Conservation (phyloP, 75 land plant species). For the Ceratopteris richardii region DNA sequence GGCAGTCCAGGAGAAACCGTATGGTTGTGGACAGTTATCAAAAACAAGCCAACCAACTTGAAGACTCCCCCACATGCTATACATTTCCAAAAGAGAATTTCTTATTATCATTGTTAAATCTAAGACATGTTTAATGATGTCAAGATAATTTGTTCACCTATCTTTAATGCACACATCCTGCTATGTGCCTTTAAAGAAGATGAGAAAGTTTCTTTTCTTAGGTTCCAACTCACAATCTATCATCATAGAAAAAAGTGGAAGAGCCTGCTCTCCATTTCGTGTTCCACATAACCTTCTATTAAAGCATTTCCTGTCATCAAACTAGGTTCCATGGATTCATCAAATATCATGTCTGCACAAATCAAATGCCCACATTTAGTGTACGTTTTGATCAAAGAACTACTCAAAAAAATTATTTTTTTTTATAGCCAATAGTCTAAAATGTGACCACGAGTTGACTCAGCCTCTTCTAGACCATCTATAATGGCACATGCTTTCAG, state of each 20-base stretch:
- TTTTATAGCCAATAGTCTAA: no score
- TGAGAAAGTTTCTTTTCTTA: neutral
- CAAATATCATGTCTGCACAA: slow-evolving; percentile 4
- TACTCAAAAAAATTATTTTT: slow-evolving; percentile 3
- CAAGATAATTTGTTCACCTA: slow-evolving; percentile 20
- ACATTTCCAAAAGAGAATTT: slow-evolving; percentile 1
- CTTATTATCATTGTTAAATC: neutral
- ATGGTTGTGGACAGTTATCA: slow-evolving; percentile 5
- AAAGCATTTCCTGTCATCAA: slow-evolving; percentile 11
- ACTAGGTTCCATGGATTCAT: slow-evolving; percentile 1
- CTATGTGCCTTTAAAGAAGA: slow-evolving; percentile 10
- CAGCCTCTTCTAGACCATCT: neutral
- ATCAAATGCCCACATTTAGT: slow-evolving; percentile 8
- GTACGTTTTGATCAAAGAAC: slow-evolving; percentile 17
- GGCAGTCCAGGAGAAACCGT: slow-evolving; percentile 4
- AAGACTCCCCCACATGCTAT: slow-evolving; percentile 6
- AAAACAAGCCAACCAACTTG: slow-evolving; percentile 6
- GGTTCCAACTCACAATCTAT: slow-evolving; percentile 1
- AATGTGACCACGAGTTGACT: neutral
- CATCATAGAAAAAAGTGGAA: slow-evolving; percentile 1
- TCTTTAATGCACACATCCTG: neutral
- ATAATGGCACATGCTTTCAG: neutral
- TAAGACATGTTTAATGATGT: slow-evolving; percentile 13
- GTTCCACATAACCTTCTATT: slow-evolving; percentile 9
- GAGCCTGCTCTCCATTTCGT: slow-evolving; percentile 8